Evolutionary conservation across 345 rosid species (phyloP).

Genomic region (Trapa bicornis): DNA sequence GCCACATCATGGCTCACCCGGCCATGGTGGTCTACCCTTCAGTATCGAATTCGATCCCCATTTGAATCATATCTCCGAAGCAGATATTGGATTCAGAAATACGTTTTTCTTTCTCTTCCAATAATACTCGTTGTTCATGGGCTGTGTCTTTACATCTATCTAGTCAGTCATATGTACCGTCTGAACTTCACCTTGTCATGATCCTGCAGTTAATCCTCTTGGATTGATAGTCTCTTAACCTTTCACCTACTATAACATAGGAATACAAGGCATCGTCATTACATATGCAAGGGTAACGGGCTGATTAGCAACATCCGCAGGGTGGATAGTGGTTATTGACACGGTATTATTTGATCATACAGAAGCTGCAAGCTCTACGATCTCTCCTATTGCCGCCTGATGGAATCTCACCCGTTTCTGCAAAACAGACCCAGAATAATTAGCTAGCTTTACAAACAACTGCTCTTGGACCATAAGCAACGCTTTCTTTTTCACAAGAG

Average conservation of each 20-base stretch:
- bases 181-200: too few relatives aligned
- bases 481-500: too few relatives aligned
- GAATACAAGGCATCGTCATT: too few relatives aligned
- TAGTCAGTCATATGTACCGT: not conserved
- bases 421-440: conserved; percentile 1
- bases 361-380: not conserved
- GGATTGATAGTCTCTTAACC: too few relatives aligned
- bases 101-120: not conserved
- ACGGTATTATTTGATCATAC: not conserved
- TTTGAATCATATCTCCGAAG: conserved; percentile 13
- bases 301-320: too few relatives aligned
- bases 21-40: conserved; percentile 62
- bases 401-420: conserved; percentile 33
- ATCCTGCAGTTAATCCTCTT: too few relatives aligned
- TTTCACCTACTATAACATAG: too few relatives aligned
- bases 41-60: conserved; percentile 48
- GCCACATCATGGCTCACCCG: conserved; percentile 79
- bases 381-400: conserved; percentile 10
- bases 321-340: too few relatives aligned
- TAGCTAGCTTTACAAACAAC: not conserved
- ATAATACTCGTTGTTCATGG: not conserved
- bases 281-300: too few relatives aligned
- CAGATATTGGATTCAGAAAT: not conserved
- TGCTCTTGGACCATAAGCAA: not conserved
- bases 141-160: not conserved